phyloP scores from a whole-genome alignment of 306 rosid genomes.

The Castanea mollissima region DNA sequence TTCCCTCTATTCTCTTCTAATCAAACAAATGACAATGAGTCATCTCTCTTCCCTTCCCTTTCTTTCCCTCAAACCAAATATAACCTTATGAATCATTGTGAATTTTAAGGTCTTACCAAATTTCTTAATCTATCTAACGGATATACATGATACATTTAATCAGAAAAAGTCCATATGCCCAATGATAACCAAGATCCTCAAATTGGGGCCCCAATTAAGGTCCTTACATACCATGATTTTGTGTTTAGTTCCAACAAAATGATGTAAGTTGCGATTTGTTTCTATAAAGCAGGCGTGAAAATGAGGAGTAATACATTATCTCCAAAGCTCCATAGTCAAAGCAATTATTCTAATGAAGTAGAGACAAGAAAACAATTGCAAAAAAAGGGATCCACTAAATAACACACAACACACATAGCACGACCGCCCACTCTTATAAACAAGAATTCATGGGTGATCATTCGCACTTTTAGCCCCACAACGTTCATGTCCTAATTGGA shows the following conservation, averaged over 20 bases:
- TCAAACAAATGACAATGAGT: no score
- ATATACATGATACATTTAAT: not conserved
- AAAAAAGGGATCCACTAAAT: not conserved
- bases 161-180: not conserved
- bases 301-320: not conserved
- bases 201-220: not conserved
- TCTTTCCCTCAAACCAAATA: no score
- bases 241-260: not conserved
- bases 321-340: not conserved
- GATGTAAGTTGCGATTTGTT: not conserved
- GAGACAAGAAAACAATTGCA: constrained; percentile 1
- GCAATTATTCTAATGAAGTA: not conserved
- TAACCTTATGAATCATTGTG: not conserved
- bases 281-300: not conserved
- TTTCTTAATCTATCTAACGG: not conserved
- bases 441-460: not conserved
- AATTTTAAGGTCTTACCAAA: not conserved
- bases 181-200: not conserved
- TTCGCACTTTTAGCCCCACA: not conserved
- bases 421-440: not conserved
- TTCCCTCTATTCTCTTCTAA: no score
- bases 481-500: not conserved
- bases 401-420: not conserved
- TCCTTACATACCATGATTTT: not conserved
- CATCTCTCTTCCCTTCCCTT: no score